These are phyloP conservation scores for Cymbopogon citratus DNA, from an alignment of 176 grass and related monocot genomes.

Conservation along the genomic window DNA sequence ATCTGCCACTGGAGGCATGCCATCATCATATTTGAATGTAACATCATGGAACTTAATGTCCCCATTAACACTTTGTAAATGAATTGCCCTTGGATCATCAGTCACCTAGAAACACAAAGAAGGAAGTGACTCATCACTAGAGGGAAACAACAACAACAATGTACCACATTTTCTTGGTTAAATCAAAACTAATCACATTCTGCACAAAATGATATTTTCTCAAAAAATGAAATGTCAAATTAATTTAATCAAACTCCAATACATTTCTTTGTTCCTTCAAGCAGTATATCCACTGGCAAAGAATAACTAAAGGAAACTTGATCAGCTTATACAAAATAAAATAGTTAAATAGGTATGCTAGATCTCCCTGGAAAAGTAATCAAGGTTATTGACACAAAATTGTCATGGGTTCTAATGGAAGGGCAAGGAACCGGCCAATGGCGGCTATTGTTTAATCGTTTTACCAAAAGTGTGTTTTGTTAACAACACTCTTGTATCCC, in stretches of 20 bases:
- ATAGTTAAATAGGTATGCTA: background rate
- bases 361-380: background rate
- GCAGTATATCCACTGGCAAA: background rate
- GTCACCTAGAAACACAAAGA: slow-evolving; percentile 40
- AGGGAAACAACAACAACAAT: background rate
- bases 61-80: slow-evolving; percentile 49
- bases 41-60: slow-evolving; percentile 71
- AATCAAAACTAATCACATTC: slow-evolving; percentile 18
- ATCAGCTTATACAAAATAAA: background rate
- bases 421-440: background rate
- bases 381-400: background rate
- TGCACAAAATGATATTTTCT: slow-evolving; percentile 9
- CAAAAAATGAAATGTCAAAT: background rate
- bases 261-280: background rate
- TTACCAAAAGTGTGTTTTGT: background rate
- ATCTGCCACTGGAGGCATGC: slow-evolving; percentile 48
- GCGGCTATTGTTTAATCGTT: background rate
- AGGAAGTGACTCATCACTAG: background rate
- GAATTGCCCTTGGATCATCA: slow-evolving; percentile 48
- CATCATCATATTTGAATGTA: slow-evolving; percentile 58
- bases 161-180: slow-evolving; percentile 13
- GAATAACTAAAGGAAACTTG: background rate
- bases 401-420: background rate
- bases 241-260: slow-evolving; percentile 7
- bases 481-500: background rate